These are phyloP conservation scores for Saposhnikovia divaricata DNA, from an alignment of 129 eudicot genomes.

Conservation along the genomic window DNA sequence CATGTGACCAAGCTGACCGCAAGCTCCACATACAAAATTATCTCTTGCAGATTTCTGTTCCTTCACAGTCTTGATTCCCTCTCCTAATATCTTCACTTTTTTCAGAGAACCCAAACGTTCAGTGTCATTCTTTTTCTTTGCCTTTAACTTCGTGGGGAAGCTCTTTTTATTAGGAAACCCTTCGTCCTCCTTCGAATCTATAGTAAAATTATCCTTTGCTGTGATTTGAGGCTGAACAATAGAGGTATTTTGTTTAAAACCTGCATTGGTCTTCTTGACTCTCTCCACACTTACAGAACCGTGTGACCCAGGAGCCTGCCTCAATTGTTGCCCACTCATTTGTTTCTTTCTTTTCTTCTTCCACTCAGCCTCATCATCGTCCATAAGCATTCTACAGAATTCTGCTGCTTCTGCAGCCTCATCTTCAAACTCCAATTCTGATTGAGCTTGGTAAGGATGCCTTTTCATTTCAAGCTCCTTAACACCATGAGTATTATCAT, in stretches of 20 bases:
- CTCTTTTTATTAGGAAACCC: conserved; percentile 31
- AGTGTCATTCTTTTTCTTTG: conserved; percentile 55
- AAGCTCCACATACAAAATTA: conserved; percentile 89
- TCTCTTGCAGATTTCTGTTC: conserved; percentile 91
- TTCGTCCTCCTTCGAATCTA: conserved; percentile 54
- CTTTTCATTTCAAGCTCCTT: conserved; percentile 90
- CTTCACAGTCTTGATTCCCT: conserved; percentile 65
- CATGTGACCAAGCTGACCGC: conserved; percentile 99
- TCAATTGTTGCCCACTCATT: conserved; percentile 29
- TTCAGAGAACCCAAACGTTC: conserved; percentile 54
- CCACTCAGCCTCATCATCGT: conserved; percentile 80
- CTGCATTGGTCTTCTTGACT: conserved; percentile 36
- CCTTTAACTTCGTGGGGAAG: conserved; percentile 51
- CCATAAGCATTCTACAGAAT: conserved; percentile 91
- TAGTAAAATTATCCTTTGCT: conserved; percentile 26
- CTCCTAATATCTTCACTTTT: conserved; percentile 71
- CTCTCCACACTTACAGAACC: conserved; percentile 38
- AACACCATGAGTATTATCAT: conserved; percentile 54
- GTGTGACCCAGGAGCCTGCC: conserved; percentile 22
- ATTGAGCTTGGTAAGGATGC: conserved; percentile 68
- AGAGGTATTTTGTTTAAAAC: conserved; percentile 29
- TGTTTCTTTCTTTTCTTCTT: conserved; percentile 70
- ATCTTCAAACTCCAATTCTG: conserved; percentile 86
- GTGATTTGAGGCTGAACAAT: conserved; percentile 24
- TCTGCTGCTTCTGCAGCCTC: conserved; percentile 98